Base-by-base conservation (phyloP, 192 early-diverging fungal genomes). In the Chytriomyces confervae region DNA sequence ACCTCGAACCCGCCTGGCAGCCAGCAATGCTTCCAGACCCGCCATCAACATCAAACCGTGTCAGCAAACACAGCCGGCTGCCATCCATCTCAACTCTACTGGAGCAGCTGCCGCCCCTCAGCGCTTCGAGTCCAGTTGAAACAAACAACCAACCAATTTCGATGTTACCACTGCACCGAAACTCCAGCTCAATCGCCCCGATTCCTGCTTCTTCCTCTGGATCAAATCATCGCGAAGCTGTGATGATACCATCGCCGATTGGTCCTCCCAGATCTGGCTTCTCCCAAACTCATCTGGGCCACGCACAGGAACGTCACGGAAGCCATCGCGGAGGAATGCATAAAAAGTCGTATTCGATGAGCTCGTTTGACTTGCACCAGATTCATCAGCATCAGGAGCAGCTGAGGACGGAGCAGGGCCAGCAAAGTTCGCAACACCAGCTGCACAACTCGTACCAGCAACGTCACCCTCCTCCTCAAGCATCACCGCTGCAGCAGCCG, bases 61-160 rank as follows among this genome's bases (percentile, higher is more conserved):
- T 57, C 20, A 20, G 16, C 16, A 57, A 57, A 57, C 53, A 57
- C 53, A 13, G 20, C 53, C 53, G 53, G 1, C 53, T 57, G 16
- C 53, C 53, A 57, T 57, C 53, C 13, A 57, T 57, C 53, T 57
- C 53, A 57, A 57, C 53, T n/a, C 20, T 57, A 20, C 53, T 57
- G 16, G 53, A 57, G 53, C 53, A 57, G 20, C 53, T 57, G 53
- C 53, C 53, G 20, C 53, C 53, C 20, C 53, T 57, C 13, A 57
- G 53, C 20, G 53, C 53, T n/a, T 13, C 53, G 13, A n/a, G 16
- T 20, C 53, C 53, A 57, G 53, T 57, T 13, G 53, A 36, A 36
- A 57, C 53, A 57, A 57, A 57, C 53, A 13, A 20, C 20, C 53
- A 20, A n/a, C 53, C 16, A 57, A 57, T 36, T 36, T 36, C 36